These are phyloP conservation scores for Lachnellula willkommii DNA, from an alignment of 2,329 filamentous ascomycete genomes.

Conservation along the genomic window DNA sequence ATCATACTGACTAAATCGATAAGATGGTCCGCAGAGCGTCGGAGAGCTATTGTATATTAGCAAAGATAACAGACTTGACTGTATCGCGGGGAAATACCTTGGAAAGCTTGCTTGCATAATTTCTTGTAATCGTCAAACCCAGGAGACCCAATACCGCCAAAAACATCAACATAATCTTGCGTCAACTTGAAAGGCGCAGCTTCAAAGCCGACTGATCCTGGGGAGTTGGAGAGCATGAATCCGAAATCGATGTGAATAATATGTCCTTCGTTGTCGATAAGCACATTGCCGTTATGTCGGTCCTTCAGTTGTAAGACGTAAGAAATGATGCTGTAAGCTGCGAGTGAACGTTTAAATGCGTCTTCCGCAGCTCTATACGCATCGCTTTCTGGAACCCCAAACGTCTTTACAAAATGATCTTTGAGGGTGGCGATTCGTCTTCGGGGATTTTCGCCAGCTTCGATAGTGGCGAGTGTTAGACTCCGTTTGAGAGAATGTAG, in stretches of 20 bases:
- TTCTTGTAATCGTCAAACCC: constrained; percentile 72
- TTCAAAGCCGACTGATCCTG: constrained; percentile 78
- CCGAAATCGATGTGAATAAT: constrained; percentile 88
- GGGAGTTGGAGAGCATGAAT: constrained; percentile 84
- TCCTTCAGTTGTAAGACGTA: constrained; percentile 83
- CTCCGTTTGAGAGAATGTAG: constrained; percentile 79
- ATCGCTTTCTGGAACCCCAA: constrained; percentile 64
- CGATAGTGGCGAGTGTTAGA: constrained; percentile 69
- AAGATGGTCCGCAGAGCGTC: constrained; percentile 73
- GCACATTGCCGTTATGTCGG: constrained; percentile 78
- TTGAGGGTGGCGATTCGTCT: constrained; percentile 73
- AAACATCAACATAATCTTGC: constrained; percentile 77
- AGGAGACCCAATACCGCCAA: constrained; percentile 65
- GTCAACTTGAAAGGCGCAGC: constrained; percentile 83
- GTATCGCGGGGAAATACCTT: constrained; percentile 45
- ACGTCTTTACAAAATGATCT: constrained; percentile 77
- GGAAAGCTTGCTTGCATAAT: constrained; percentile 78
- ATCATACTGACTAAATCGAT: constrained; percentile 80
- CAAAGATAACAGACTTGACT: neutral
- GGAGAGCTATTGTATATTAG: constrained; percentile 49
- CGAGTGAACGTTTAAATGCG: constrained; percentile 75
- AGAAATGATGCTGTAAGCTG: constrained; percentile 79
- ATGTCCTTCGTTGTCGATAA: constrained; percentile 80
- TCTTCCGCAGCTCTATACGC: constrained; percentile 67
- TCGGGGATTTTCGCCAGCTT: constrained; percentile 65